phyloP scores from a whole-genome alignment of 768 basidiomycete species.

The Obba rivulosa region DNA sequence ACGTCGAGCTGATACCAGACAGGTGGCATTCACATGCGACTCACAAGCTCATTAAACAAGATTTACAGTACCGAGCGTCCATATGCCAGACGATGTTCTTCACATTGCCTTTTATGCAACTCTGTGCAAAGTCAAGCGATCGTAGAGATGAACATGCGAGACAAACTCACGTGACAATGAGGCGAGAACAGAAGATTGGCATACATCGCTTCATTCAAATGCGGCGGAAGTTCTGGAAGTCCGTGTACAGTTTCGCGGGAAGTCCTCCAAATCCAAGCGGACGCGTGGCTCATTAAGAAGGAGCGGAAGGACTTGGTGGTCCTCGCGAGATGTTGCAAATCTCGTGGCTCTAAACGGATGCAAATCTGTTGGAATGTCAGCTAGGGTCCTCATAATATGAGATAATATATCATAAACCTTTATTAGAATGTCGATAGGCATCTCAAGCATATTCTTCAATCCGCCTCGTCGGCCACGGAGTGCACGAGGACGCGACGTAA shows the following conservation, averaged over 20 bases:
- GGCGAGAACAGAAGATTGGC: constrained; percentile 14
- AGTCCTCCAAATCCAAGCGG: constrained; percentile 8
- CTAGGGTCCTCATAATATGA: neutral
- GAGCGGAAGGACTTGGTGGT: constrained; percentile 11
- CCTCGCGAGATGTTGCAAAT: constrained; percentile 11
- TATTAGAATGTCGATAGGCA: constrained; percentile 14
- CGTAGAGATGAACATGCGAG: neutral
- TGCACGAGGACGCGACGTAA: neutral
- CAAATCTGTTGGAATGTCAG: constrained; percentile 6
- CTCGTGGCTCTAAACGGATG: constrained; percentile 8
- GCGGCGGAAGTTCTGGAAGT: constrained; percentile 12
- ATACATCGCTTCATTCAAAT: constrained; percentile 12
- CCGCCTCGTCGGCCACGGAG: constrained; percentile 6
- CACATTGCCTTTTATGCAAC: constrained; percentile 8
- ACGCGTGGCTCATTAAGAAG: constrained; percentile 8
- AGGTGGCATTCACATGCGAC: too few species aligned
- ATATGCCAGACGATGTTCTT: constrained; percentile 10
- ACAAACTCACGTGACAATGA: constrained; percentile 11
- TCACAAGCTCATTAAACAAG: neutral
- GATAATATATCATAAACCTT: constrained; percentile 5
- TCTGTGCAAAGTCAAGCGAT: neutral
- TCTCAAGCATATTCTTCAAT: constrained; percentile 9
- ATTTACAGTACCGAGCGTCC: constrained; percentile 9
- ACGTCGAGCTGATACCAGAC: too few species aligned
- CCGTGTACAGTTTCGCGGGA: constrained; percentile 6